Base-by-base conservation (phyloP, 352 stramenopile genomes). In the Globisporangium paddicum region DNA sequence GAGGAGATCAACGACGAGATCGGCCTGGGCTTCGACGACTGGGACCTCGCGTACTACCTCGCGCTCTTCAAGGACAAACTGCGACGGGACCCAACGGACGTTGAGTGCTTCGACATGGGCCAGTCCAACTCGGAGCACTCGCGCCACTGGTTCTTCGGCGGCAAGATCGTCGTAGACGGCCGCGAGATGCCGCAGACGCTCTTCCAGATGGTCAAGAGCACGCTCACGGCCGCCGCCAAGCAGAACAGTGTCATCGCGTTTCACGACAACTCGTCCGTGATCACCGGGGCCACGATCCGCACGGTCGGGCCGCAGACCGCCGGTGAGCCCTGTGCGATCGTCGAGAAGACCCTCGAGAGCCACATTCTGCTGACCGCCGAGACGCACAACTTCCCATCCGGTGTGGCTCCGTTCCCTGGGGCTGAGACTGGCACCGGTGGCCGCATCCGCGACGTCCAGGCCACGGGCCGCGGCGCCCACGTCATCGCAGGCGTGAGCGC, bases 91-190 rank as follows among this genome's bases (percentile, higher is more conserved):
- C 97, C 98, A 48, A 99, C 97, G 6, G 96, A 99, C 74, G 97
- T 99, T 48, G 98, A 99, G 82, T 99, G 97, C 68, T 99, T 99
- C 71, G 97, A 99, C 75, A 98, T 99, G 89, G 95, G 95, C 16
- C 95, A 99, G 75, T 95, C 77, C 58, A 99, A 99, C 85, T 98
- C 95, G 52, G 98, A 99, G 75, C 98, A 99, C 82, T 99, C 95
- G 47, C 93, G 98, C 49, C 98, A 99, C 69, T 99, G 97, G 97
- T 99, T 99, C 78, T 99, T 99, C 67, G 90, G 93, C 42, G 98
- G 97, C 52, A 98, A 99, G 70, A 98, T 99, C 77, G 89, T 99
- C 9, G 94, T 99, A 23, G 96, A 99, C 69, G 96, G 96, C 34
- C 73, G 95, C 55, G 93, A 98, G 73, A 98, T 98, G 85, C 70